Base-by-base conservation (phyloP, 2,329 filamentous ascomycete genomes). In the Diplodia scrobiculata region DNA sequence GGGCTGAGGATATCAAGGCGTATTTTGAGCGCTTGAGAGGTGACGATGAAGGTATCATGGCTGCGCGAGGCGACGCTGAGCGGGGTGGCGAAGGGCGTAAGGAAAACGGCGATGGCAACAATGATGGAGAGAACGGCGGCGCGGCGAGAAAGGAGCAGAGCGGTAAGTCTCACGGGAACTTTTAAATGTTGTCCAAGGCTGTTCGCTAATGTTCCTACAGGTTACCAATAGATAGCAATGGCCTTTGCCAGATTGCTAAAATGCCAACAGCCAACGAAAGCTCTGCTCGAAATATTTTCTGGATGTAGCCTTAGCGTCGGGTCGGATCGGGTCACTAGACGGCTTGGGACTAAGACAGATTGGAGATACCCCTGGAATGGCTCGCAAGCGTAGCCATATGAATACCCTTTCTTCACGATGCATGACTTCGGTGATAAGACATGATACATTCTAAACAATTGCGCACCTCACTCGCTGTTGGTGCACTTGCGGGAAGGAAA, bases 21-120 rank as follows among this genome's bases (percentile, higher is more conserved):
- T 97, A 97, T 76, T 99, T 99, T 84, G 94, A 94, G 62, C 94
- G 95, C 80, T 79, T 99, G 71, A 86, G 95, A 69, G 95, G 95
- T 67, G 95, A 98, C 77, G 91, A 92, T 52, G 81, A 90, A 71
- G 90, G 83, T 0, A 91, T 92, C 32, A 70, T 73, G 69, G 75
- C 74, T 5, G 76, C 76, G 29, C 73, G 71, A 65, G 53, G 67
- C 3, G 72, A 71, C 7, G 70, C 69, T 29, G 72, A 74, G 27
- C 71, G 72, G n/a, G 75, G 71, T 32, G 75, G 71, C 19, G 74
- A 71, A 27, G 67, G 66, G 11, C 68, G 69, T 17, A 70, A 70
- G 13, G 71, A 68, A 0, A 72, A 71, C 2, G 72, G 68, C 10
- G 72, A 69, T 11, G 71, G 69, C 0, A 72, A 72, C 68, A 10